Conservation (phyloP, 208 protist genomes). For the Tritrichomonas musculus region DNA sequence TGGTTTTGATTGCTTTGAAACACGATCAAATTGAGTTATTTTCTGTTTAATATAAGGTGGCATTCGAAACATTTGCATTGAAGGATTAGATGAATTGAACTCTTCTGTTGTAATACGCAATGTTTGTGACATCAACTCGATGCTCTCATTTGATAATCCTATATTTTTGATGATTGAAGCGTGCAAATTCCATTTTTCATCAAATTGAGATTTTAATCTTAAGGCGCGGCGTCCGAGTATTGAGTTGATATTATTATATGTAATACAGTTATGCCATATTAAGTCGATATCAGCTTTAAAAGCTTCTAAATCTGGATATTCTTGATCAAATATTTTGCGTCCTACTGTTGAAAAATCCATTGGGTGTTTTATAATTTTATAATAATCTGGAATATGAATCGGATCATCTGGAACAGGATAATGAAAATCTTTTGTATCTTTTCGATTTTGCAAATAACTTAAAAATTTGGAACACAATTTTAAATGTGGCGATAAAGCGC, state of each 20-base stretch:
- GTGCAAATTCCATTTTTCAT: background rate
- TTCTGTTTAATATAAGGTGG: background rate
- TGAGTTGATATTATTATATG: background rate
- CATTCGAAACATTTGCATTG: background rate
- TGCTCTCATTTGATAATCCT: background rate
- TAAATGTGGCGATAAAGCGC: background rate
- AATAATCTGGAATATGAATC: background rate
- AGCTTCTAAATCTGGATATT: background rate
- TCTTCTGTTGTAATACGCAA: background rate
- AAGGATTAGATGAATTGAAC: background rate
- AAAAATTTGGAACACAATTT: background rate
- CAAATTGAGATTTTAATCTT: background rate
- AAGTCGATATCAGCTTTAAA: conserved; percentile 15
- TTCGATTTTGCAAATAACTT: background rate
- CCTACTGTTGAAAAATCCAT: background rate
- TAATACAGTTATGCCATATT: background rate
- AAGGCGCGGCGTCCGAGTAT: background rate
- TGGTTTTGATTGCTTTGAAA: background rate
- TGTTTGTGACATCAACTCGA: background rate
- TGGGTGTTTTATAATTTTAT: background rate
- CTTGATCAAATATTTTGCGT: background rate
- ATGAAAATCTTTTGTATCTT: background rate
- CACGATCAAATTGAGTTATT: background rate
- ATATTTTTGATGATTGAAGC: too few species aligned
- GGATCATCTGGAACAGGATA: background rate